Evolutionary conservation across 805 yeast species (phyloP), one percentile per base, ranked within the genome.

Genomic region (Kuraishia molischiana): DNA sequence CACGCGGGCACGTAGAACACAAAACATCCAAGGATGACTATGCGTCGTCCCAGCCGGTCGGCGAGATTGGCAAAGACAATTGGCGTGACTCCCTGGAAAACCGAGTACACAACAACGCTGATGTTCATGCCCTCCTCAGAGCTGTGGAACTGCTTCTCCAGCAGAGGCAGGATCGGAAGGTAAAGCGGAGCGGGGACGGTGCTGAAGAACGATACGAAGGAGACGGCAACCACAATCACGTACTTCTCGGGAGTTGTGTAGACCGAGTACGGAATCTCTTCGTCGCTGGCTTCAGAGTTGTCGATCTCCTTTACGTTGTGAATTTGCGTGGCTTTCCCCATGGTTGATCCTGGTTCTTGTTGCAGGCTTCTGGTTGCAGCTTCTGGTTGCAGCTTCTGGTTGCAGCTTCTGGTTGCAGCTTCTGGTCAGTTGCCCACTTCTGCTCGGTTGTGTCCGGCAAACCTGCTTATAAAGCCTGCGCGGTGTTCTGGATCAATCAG

Each of bases 31-130:
- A 83, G 37, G 15, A 80, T 62, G 0, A 79, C 65, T 0, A 92
- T 87, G 36, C 95, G 59, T 48, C 95, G 69, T 0, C 95, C 95
- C 33, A 68, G 45, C 3, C 62, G 52, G 52, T 86, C 96, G 0
- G 90, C 82, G 18, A 84, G 48, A 3, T 77, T 66, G 0, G 85
- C 80, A 52, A 79, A 67, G n/a, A 85, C 52, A 2, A 82, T 68
- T 0, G 96, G 96, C 0, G 83, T 58, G 0, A 84, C 40, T 2
- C 94, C 95, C 58, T 86, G 96, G 38, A 81, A 69, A 10, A 84
- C 53, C 37, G 83, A 68, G 48, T 85, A 86, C 0, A 84, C 78
- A 1, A 86, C 87, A 28, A 87, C 80, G 1, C 94, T 74, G 13
- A 82, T 49, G 50, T 85, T 83, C 38, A 78, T 74, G 38, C 65